These are phyloP conservation scores for Pythium phragmitis DNA, from an alignment of 352 stramenopile genomes.

Conservation along the genomic window DNA sequence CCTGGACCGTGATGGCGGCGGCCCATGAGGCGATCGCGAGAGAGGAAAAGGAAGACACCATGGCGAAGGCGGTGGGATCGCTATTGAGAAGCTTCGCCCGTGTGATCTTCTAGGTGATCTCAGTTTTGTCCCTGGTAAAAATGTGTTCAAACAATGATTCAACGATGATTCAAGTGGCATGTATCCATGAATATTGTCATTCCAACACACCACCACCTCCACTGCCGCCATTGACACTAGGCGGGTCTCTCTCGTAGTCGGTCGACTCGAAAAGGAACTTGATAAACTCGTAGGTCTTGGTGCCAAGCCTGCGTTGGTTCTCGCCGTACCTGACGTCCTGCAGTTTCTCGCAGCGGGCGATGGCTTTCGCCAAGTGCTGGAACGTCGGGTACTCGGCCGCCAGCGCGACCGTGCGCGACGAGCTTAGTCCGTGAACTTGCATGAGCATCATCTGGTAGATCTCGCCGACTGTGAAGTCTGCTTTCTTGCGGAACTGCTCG, in stretches of 20 bases:
- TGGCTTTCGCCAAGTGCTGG: slow-evolving; percentile 38
- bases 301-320: slow-evolving; percentile 20
- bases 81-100: too few species aligned
- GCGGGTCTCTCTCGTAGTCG: slow-evolving; percentile 26
- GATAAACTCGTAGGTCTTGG: slow-evolving; percentile 24
- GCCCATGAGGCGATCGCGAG: not conserved
- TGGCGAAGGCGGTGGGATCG: not conserved
- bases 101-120: too few species aligned
- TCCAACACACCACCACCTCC: not conserved
- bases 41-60: not conserved
- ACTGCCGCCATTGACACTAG: not conserved
- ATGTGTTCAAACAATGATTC: too few species aligned
- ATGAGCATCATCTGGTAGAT: slow-evolving; percentile 86
- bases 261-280: slow-evolving; percentile 15
- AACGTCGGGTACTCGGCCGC: slow-evolving; percentile 48
- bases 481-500: slow-evolving; percentile 71
- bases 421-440: slow-evolving; percentile 63
- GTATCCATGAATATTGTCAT: too few species aligned
- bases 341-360: slow-evolving; percentile 22
- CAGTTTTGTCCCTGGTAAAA: too few species aligned
- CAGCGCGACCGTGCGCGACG: slow-evolving; percentile 48
- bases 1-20: not conserved
- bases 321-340: slow-evolving; percentile 31
- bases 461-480: slow-evolving; percentile 64
- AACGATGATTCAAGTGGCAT: too few species aligned